phyloP scores from a whole-genome alignment of 495 filamentous ascomycete species.

The Aspergillus sclerotioniger region DNA sequence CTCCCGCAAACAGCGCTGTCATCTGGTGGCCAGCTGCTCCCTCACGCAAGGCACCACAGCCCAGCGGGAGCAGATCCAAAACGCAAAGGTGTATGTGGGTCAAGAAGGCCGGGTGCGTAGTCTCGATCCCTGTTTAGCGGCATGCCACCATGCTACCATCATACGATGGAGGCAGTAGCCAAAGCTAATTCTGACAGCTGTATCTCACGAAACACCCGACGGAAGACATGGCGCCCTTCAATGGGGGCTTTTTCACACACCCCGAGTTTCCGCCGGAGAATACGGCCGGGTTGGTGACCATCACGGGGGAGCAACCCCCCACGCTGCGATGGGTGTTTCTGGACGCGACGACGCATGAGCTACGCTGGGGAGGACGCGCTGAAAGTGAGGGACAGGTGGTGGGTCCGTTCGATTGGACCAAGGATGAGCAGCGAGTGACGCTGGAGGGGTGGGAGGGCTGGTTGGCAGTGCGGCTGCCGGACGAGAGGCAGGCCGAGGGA shows the following conservation, averaged over 20 bases:
- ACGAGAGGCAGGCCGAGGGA: slow-evolving; percentile 19
- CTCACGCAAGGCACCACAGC: slow-evolving; percentile 19
- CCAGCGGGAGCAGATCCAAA: slow-evolving; percentile 25
- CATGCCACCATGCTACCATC: not conserved
- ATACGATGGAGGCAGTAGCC: not conserved
- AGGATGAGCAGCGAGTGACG: slow-evolving; percentile 25
- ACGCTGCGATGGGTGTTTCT: slow-evolving; percentile 31
- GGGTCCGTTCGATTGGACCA: slow-evolving; percentile 32
- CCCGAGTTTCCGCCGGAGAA: slow-evolving; percentile 27
- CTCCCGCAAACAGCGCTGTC: slow-evolving; percentile 23
- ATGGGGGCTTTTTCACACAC: slow-evolving; percentile 26
- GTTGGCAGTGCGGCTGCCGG: slow-evolving; percentile 24
- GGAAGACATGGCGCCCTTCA: slow-evolving; percentile 24
- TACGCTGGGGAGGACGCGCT: slow-evolving; percentile 29
- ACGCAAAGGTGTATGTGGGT: slow-evolving; percentile 29
- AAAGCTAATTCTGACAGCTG: slow-evolving; percentile 14
- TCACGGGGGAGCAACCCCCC: slow-evolving; percentile 26
- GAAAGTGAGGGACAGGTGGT: slow-evolving; percentile 25
- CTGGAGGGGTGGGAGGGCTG: slow-evolving; percentile 29
- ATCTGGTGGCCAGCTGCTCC: slow-evolving; percentile 24
- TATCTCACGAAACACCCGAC: slow-evolving; percentile 28
- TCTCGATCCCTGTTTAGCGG: not conserved
- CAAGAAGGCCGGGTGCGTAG: slow-evolving; percentile 26
- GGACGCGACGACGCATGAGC: slow-evolving; percentile 21
- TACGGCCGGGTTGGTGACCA: slow-evolving; percentile 24